Conservation (phyloP, 257 asterid species). For the Solanum chilense region DNA sequence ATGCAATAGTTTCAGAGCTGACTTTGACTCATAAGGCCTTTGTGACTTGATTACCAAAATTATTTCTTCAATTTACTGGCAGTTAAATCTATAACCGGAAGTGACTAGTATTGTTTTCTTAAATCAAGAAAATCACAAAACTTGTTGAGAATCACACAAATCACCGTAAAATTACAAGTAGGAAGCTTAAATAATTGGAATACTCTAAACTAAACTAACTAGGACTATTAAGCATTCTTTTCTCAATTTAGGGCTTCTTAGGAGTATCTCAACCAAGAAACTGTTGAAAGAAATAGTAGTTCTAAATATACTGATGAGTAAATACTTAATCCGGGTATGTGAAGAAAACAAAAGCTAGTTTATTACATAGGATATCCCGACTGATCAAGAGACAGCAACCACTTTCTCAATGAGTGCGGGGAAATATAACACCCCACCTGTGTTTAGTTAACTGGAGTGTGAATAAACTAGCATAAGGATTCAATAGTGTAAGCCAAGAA, state of each 20-base stretch:
- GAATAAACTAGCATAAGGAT: neutral
- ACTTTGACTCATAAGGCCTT: neutral
- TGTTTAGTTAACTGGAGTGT: neutral
- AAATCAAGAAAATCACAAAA: neutral
- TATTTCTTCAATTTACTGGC: neutral
- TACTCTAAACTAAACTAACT: neutral
- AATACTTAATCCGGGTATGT: neutral
- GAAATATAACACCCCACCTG: neutral
- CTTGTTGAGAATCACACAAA: neutral
- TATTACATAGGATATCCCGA: neutral
- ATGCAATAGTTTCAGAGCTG: neutral
- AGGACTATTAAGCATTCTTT: neutral
- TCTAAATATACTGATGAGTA: neutral
- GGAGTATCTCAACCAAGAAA: neutral
- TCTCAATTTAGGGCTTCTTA: neutral
- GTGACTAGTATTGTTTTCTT: neutral
- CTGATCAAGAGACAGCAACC: neutral
- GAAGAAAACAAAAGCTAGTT: neutral
- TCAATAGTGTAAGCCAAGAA: neutral
- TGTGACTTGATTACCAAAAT: neutral
- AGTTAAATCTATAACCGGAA: neutral
- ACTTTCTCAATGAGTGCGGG: neutral
- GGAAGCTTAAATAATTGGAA: neutral
- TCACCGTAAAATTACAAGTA: neutral
- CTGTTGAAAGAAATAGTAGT: neutral